Percentiles rank a stretch among this genome's conserved stretches.
These are phyloP conservation scores for Fusarium euwallaceae DNA, from an alignment of 2,329 filamentous ascomycete species.

Conservation along the genomic window DNA sequence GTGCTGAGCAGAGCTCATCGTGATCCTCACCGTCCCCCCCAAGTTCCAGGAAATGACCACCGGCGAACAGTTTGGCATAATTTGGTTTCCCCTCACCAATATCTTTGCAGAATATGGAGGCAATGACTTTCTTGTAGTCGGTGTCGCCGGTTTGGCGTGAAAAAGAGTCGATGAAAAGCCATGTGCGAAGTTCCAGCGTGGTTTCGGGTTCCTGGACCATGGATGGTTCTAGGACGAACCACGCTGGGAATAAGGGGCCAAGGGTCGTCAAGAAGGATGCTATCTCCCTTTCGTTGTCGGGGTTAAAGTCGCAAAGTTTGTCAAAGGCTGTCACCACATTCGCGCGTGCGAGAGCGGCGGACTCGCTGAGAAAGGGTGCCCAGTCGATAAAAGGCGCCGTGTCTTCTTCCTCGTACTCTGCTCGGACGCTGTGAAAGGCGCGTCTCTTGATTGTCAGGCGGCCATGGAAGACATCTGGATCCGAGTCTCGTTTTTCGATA, in stretches of 20 bases:
- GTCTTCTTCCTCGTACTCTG: conserved; percentile 40
- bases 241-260: conserved; percentile 48
- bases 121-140: conserved; percentile 40
- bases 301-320: conserved; percentile 29
- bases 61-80: conserved; percentile 25
- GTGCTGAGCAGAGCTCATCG: conserved; percentile 40
- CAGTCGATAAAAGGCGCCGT: conserved; percentile 49
- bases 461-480: conserved; percentile 37
- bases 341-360: conserved; percentile 45
- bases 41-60: conserved; percentile 47
- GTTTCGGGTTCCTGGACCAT: conserved; percentile 37
- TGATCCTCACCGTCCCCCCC: conserved; percentile 26
- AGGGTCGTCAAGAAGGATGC: conserved; percentile 50
- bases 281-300: conserved; percentile 28
- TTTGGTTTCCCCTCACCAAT: not conserved
- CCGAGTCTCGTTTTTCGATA: conserved; percentile 29
- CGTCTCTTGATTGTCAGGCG: conserved; percentile 45
- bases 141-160: conserved; percentile 16
- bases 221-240: conserved; percentile 42
- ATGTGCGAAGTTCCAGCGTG: conserved; percentile 55
- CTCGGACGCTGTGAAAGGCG: conserved; percentile 44
- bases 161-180: conserved; percentile 49
- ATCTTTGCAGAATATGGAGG: conserved; percentile 49
- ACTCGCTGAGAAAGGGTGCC: conserved; percentile 8
- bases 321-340: conserved; percentile 55